Evolutionary conservation across 768 basidiomycete species (phyloP).

Genomic region (Lactarius hatsudake): DNA sequence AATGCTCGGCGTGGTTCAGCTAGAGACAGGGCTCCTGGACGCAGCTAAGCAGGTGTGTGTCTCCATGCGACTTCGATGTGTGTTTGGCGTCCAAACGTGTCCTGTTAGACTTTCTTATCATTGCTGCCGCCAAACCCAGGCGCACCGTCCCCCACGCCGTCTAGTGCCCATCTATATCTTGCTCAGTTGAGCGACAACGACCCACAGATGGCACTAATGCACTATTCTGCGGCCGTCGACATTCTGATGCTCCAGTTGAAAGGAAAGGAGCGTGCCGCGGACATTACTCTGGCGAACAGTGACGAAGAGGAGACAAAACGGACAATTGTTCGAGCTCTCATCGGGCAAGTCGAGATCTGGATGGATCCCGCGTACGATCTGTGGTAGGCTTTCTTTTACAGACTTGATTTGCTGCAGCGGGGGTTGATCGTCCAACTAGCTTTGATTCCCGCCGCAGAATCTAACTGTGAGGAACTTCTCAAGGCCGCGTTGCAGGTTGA

Average conservation of each 20-base stretch:
- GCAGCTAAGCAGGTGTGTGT: slow-evolving; percentile 67
- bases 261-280: slow-evolving; percentile 61
- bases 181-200: slow-evolving; percentile 82
- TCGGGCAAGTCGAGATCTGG: slow-evolving; percentile 94
- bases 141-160: slow-evolving; percentile 57
- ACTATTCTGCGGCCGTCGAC: slow-evolving; percentile 81
- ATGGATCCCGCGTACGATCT: slow-evolving; percentile 89
- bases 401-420: neutral
- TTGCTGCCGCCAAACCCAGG: slow-evolving; percentile 58
- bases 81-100: neutral
- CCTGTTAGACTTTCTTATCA: slow-evolving; percentile 57
- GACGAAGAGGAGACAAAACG: slow-evolving; percentile 60
- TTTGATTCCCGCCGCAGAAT: slow-evolving; percentile 77
- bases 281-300: slow-evolving; percentile 34
- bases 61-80: neutral
- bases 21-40: slow-evolving; percentile 78
- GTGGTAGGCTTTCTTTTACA: slow-evolving; percentile 52
- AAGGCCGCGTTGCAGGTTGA: slow-evolving; percentile 69
- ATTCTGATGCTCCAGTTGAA: slow-evolving; percentile 66
- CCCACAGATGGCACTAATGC: slow-evolving; percentile 64
- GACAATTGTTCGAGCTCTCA: slow-evolving; percentile 73
- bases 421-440: slow-evolving; percentile 40
- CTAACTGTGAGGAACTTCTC: slow-evolving; percentile 77
- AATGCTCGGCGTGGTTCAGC: slow-evolving; percentile 72
- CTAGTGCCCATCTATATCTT: slow-evolving; percentile 85